These are phyloP conservation scores for Cryptomeria japonica DNA, from an alignment of 75 land plant genomes.

Conservation along the genomic window DNA sequence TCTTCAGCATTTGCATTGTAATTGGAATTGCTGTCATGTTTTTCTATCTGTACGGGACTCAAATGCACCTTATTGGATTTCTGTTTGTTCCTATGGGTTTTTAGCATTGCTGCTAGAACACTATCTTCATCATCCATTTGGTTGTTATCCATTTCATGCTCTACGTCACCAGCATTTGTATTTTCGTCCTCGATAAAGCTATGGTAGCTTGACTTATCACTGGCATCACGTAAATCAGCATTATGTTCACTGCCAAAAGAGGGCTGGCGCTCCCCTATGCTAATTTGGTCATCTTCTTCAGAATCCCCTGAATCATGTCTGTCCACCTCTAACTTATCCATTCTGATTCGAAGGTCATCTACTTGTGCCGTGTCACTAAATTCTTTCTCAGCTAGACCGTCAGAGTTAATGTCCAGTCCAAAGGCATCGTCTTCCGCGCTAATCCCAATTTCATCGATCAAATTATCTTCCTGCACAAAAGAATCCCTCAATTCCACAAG, in stretches of 20 bases:
- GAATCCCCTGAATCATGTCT: background rate
- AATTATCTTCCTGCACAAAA: slow-evolving; percentile 34
- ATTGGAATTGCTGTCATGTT: background rate
- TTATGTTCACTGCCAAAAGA: background rate
- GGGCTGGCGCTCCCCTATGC: background rate
- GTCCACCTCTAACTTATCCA: background rate
- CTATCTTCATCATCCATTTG: slow-evolving; percentile 17
- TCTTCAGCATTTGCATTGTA: slow-evolving; percentile 2
- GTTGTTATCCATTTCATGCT: background rate
- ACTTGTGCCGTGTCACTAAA: background rate
- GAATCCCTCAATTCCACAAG: slow-evolving; percentile 63
- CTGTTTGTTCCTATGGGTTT: slow-evolving; percentile 29
- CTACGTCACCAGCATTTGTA: slow-evolving; percentile 4
- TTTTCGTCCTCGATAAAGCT: background rate
- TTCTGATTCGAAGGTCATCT: background rate
- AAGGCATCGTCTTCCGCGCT: background rate
- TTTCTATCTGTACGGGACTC: slow-evolving; percentile 2
- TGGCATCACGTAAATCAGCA: slow-evolving; percentile 6
- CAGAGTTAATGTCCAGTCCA: background rate
- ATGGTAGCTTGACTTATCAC: background rate
- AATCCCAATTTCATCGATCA: background rate
- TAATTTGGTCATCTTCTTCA: slow-evolving; percentile 31
- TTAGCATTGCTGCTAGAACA: slow-evolving; percentile 57
- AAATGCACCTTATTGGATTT: background rate
- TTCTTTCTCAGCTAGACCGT: background rate